Evolutionary conservation across 148 eudicot species (phyloP).

Genomic region (Euryodendron excelsum): DNA sequence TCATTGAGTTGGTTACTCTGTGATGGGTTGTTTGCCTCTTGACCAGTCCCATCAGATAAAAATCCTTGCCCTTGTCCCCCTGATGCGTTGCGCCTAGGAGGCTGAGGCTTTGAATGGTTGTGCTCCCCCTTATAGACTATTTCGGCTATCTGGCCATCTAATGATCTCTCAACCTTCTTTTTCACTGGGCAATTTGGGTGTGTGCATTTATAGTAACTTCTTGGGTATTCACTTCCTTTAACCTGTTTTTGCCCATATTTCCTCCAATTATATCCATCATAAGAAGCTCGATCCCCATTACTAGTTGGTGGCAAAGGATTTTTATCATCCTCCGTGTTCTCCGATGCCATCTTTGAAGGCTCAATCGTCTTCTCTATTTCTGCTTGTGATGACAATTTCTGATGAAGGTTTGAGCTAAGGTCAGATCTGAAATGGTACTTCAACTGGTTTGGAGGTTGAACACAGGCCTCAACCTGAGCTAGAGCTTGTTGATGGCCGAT

Average conservation of each 20-base stretch:
- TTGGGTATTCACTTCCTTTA: slow-evolving; percentile 90
- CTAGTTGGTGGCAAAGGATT: slow-evolving; percentile 26
- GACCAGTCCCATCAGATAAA: slow-evolving; percentile 26
- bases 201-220: slow-evolving; percentile 93
- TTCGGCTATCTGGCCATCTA: slow-evolving; percentile 77
- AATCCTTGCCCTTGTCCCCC: slow-evolving; percentile 35
- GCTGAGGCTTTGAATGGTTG: slow-evolving; percentile 70
- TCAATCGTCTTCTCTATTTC: slow-evolving; percentile 29
- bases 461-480: slow-evolving; percentile 31
- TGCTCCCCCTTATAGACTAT: slow-evolving; percentile 95
- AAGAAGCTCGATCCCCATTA: slow-evolving; percentile 46
- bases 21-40: slow-evolving; percentile 24
- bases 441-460: slow-evolving; percentile 29
- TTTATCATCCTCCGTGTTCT: slow-evolving; percentile 34
- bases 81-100: slow-evolving; percentile 38
- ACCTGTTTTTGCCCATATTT: slow-evolving; percentile 98
- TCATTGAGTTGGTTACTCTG: slow-evolving; percentile 24
- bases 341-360: slow-evolving; percentile 24
- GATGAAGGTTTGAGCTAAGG: slow-evolving; percentile 20
- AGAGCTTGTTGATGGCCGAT: slow-evolving; percentile 40
- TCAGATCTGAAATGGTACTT: slow-evolving; percentile 14
- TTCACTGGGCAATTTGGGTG: slow-evolving; percentile 73
- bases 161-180: slow-evolving; percentile 79
- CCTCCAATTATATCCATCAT: slow-evolving; percentile 91
- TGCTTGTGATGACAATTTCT: slow-evolving; percentile 18